phyloP scores from a whole-genome alignment of 306 rosid genomes.

The Prunus mira region DNA sequence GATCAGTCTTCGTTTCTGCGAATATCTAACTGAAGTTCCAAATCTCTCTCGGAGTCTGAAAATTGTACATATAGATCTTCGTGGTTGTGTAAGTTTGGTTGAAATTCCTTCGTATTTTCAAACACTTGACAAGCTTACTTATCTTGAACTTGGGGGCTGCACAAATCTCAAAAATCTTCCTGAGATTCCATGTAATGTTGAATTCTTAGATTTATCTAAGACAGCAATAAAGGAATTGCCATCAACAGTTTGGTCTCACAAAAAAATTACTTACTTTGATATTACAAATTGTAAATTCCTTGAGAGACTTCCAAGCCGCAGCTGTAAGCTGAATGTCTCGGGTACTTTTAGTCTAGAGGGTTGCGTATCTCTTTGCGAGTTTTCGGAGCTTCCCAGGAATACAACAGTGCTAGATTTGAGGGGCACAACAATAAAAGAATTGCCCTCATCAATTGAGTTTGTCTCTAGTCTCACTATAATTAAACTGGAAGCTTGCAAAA shows the following conservation, averaged over 20 bases:
- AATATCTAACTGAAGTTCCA: no score
- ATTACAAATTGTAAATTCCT: not conserved
- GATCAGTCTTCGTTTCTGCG: no score
- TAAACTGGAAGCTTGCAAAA: not conserved
- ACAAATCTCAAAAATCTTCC: not conserved
- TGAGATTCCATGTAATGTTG: not conserved
- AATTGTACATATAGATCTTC: not conserved
- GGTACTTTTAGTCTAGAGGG: not conserved
- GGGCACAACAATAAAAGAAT: not conserved
- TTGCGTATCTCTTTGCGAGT: not conserved
- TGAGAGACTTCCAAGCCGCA: not conserved
- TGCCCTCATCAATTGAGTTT: constrained; percentile 3
- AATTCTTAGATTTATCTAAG: not conserved
- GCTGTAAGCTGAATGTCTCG: not conserved
- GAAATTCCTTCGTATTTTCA: not conserved
- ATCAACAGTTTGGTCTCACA: not conserved
- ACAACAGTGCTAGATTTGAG: not conserved
- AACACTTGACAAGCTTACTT: not conserved
- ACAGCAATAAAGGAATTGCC: not conserved
- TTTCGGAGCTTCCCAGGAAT: not conserved
- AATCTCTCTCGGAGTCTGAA: not conserved
- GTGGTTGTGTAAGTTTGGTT: not conserved
- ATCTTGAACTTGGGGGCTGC: not conserved
- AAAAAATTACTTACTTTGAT: not conserved
- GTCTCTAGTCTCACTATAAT: not conserved